Evolutionary conservation across 176 grass and related monocot species (phyloP).

Genomic region (Phyllostachys edulis): DNA sequence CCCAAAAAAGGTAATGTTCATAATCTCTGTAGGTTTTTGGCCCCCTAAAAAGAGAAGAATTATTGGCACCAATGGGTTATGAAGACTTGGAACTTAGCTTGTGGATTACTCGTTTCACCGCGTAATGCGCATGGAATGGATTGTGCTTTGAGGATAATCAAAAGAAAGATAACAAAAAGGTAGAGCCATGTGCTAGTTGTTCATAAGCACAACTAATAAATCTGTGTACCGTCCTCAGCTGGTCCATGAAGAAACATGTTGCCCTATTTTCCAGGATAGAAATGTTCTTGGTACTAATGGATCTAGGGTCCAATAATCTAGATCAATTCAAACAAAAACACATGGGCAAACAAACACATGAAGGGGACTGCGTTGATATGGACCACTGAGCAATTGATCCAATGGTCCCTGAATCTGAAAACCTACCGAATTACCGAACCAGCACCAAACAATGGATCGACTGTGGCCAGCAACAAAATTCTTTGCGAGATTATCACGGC

Average conservation of each 20-base stretch:
- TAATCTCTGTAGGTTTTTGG: background rate
- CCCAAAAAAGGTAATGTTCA: background rate
- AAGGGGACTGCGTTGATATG: background rate
- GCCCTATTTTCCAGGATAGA: constrained; percentile 39
- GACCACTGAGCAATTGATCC: background rate
- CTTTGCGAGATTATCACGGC: background rate
- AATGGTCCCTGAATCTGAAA: background rate
- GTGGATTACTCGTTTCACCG: background rate
- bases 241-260: constrained; percentile 32
- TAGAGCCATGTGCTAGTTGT: constrained; percentile 33
- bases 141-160: background rate
- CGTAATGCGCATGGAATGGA: background rate
- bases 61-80: background rate
- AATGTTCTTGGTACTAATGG: background rate
- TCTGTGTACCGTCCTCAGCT: constrained; percentile 2
- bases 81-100: background rate
- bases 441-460: background rate
- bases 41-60: background rate
- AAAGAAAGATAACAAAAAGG: background rate
- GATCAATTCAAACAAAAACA: background rate
- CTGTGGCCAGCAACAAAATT: background rate
- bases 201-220: background rate
- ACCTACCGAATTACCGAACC: constrained; percentile 5
- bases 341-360: constrained; percentile 3
- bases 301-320: constrained; percentile 5